These are phyloP conservation scores for Tritrichomonas foetus DNA, from an alignment of 208 protist genomes.

Conservation along the genomic window DNA sequence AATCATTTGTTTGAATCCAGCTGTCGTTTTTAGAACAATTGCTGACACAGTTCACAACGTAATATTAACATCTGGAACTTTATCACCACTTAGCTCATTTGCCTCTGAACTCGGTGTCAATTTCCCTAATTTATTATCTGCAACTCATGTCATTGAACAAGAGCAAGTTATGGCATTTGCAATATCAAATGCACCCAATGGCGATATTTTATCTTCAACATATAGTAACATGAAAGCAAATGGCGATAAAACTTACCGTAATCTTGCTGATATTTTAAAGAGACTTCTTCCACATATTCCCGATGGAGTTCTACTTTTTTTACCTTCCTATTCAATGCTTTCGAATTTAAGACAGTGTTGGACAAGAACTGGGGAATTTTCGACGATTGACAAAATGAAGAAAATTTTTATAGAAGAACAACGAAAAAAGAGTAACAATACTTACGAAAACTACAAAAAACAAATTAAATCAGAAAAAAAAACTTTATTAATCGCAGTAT, in stretches of 20 bases:
- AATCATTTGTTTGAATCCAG: not conserved
- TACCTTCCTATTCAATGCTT: slow-evolving; percentile 19
- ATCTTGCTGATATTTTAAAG: slow-evolving; percentile 6
- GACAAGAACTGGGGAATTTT: not conserved
- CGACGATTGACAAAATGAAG: not conserved
- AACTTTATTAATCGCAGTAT: slow-evolving; percentile 37
- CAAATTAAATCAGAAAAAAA: not conserved
- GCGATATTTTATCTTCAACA: not conserved
- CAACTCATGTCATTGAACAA: not conserved
- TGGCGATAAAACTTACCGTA: not conserved
- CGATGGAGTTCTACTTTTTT: slow-evolving; percentile 43
- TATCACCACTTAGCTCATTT: not conserved
- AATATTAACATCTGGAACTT: slow-evolving; percentile 17
- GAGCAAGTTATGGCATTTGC: not conserved
- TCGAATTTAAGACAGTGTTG: not conserved
- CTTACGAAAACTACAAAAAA: not conserved
- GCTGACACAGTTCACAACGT: not conserved
- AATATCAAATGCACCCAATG: not conserved
- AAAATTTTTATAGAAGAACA: not conserved
- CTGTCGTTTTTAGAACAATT: slow-evolving; percentile 2
- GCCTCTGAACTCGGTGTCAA: not conserved
- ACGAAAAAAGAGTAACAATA: not conserved
- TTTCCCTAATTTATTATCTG: not conserved
- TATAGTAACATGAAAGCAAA: not conserved
- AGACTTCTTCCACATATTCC: not conserved